phyloP scores from a whole-genome alignment of 306 rosid species.

The Sesbania bispinosa region DNA sequence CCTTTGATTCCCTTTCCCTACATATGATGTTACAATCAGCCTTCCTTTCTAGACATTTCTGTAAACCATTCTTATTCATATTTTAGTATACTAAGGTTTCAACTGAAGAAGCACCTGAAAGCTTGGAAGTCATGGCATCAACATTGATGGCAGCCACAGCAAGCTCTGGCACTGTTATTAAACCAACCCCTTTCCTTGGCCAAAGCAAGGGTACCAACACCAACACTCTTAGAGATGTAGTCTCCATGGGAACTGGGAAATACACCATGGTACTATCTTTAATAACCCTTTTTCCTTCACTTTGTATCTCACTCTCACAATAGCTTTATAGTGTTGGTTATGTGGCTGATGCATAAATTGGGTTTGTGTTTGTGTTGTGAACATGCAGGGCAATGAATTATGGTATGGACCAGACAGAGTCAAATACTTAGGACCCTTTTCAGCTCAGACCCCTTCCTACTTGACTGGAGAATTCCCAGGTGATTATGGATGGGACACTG shows the following conservation, averaged over 20 bases:
- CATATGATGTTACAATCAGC: slow-evolving; percentile 20
- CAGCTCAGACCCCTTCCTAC: slow-evolving; percentile 87
- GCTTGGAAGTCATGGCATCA: slow-evolving; percentile 43
- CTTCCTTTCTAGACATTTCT: slow-evolving; percentile 23
- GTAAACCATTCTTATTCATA: not conserved
- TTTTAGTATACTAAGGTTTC: not conserved
- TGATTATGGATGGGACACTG: slow-evolving; percentile 92
- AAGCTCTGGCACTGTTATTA: slow-evolving; percentile 62
- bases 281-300: not conserved
- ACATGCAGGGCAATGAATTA: slow-evolving; percentile 58
- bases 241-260: slow-evolving; percentile 65
- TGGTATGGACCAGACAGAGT: slow-evolving; percentile 95
- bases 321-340: not conserved
- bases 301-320: not conserved
- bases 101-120: not conserved
- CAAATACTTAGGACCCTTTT: slow-evolving; percentile 86
- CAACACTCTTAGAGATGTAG: slow-evolving; percentile 71
- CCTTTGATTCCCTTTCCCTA: slow-evolving; percentile 20
- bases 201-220: slow-evolving; percentile 43
- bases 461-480: slow-evolving; percentile 81
- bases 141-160: slow-evolving; percentile 75
- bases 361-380: slow-evolving; percentile 22
- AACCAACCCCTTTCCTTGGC: slow-evolving; percentile 73
- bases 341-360: not conserved
- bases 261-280: slow-evolving; percentile 72